Evolutionary conservation across 192 early-diverging fungal genomes (phyloP), one percentile per base, ranked within the genome.

Genomic region (Coemansia sp.): DNA sequence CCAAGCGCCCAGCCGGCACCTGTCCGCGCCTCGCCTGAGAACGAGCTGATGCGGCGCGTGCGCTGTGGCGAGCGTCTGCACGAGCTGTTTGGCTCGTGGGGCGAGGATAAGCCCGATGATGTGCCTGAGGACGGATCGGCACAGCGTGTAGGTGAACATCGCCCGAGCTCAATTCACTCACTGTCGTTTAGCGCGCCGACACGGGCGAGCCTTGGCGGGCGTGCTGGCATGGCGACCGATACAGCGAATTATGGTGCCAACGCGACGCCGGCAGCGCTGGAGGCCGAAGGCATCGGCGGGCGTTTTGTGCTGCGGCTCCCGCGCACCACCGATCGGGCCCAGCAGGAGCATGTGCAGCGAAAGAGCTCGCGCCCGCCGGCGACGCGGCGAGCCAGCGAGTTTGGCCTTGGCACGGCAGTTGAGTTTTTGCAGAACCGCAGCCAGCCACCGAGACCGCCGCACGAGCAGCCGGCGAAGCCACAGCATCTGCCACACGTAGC

Each of bases 31-130:
- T 10, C 54, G 8, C 31, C 60, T 0, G 70, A 62, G 11, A 45
- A 36, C 47, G 66, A 60, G 21, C 35, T 75, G 14, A 51, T 53
- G 7, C 42, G 61, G 26, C 65, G 72, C 20, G 72, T 68, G 30
- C 58, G 41, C 32, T 50, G 61, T 10, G 72, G 72, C 47, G 60
- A 67, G 53, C 43, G 61, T 45, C 53, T 75, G 26, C 47, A 42
- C 9, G 72, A 68, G 44, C 50, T 75, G 44, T 75, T 75, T 64
- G 72, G 72, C 22, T 39, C 53, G 1, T 75, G 72, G 72, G 10
- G 62, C 28, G 27, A 36, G 12, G 30, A 48, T 21, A 38, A 38
- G 19, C 49, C 29, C 22, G 43, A 55, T 8, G 36, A 26, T 5
- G 20, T 28, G 3, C 34, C 32, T 2, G 39, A 53, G 35, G 43